Evolutionary conservation across 176 grass and related monocot species (phyloP), one percentile per base, ranked within the genome.

Genomic region (Leersia perrieri): DNA sequence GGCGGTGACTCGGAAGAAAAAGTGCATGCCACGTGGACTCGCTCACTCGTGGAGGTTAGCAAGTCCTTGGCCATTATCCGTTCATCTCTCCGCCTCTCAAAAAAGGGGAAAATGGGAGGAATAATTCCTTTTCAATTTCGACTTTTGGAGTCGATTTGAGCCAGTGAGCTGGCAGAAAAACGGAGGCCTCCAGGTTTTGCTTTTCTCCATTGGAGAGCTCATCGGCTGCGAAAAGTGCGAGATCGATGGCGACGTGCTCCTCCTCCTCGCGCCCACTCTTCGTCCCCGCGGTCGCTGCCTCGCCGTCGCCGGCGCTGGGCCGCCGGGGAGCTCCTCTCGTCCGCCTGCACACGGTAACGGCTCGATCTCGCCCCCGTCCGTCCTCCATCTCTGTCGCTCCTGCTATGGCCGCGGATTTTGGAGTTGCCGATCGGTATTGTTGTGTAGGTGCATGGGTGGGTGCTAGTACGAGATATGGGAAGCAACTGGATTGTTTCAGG

Each of bases 211-310:
- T 67, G 42, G 44, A 72, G 44, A 72, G 74, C 42, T 33, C 81
- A 68, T 31, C 67, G 38, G 40, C n/a, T 44, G 28, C 49, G 28
- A 60, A 44, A 63, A 70, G 35, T 36, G 78, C 15, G 25, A 55
- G 39, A 33, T 35, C 47, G 72, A 87, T 87, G 72, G 90, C 68
- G 90, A 86, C 82, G 25, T 86, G 74, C 66, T 86, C 75, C 3
- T n/a, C n/a, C n/a, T n/a, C n/a, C n/a, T n/a, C n/a, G n/a, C 74
- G 73, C 79, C 73, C 86, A 23, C 70, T 70, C 33, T 77, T 81
- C 90, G 36, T 73, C 87, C 25, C 75, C 45, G 41, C 58, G n/a
- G n/a, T n/a, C 29, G 23, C 65, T 53, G 41, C 53, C 68, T 79
- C 76, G 33, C 76, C 84, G 58, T 73, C 84, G 32, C 68, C 68